Evolutionary conservation across 2,329 filamentous ascomycete genomes (phyloP).

Genomic region (Exophiala sideris): DNA sequence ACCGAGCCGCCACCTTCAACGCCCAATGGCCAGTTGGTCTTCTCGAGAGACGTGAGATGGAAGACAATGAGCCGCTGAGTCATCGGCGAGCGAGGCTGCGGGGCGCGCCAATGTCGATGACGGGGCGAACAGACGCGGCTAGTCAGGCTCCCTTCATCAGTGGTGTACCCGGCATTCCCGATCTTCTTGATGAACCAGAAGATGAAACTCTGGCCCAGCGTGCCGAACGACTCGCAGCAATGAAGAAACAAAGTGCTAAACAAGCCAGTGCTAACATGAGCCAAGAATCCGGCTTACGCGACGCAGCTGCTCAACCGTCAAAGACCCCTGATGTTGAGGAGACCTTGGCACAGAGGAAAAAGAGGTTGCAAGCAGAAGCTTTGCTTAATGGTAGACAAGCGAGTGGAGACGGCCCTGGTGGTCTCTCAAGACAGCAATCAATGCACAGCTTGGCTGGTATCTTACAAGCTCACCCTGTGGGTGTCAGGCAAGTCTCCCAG

Average conservation of each 20-base stretch:
- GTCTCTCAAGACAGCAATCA: slow-evolving; percentile 27
- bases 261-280: slow-evolving; percentile 46
- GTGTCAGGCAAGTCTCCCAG: slow-evolving; percentile 20
- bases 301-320: slow-evolving; percentile 23
- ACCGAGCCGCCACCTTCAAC: slow-evolving; percentile 32
- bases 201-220: slow-evolving; percentile 47
- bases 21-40: slow-evolving; percentile 42
- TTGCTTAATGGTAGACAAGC: slow-evolving; percentile 11
- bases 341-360: slow-evolving; percentile 46
- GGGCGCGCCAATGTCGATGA: slow-evolving; percentile 49
- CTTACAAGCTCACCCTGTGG: slow-evolving; percentile 53
- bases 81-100: slow-evolving; percentile 70
- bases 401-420: neutral
- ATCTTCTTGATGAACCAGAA: slow-evolving; percentile 34
- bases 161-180: slow-evolving; percentile 28
- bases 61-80: slow-evolving; percentile 89
- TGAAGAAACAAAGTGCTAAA: slow-evolving; percentile 31
- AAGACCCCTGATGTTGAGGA: slow-evolving; percentile 38
- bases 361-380: slow-evolving; percentile 43
- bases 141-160: slow-evolving; percentile 32
- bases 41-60: slow-evolving; percentile 69
- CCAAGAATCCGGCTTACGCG: slow-evolving; percentile 37
- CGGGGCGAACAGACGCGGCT: slow-evolving; percentile 28
- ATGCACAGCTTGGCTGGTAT: slow-evolving; percentile 47
- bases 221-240: slow-evolving; percentile 39